Percentiles rank a stretch among this genome's conserved stretches.
These are phyloP conservation scores for Geranium rotundifolium DNA, from an alignment of 345 rosid genomes.

Conservation along the genomic window DNA sequence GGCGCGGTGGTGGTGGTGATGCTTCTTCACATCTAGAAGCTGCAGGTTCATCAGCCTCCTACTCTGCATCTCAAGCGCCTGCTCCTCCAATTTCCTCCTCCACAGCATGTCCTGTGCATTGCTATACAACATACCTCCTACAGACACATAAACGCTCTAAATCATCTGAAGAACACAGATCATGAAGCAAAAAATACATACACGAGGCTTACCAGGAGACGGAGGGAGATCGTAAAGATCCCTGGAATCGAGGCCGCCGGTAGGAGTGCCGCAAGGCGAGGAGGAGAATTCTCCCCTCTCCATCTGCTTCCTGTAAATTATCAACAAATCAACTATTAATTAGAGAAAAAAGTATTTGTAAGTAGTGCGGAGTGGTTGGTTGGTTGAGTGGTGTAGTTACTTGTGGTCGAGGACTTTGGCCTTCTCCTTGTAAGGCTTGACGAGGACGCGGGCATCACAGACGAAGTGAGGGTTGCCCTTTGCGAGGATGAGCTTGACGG, in stretches of 20 bases:
- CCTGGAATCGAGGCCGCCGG: slow-evolving; percentile 62
- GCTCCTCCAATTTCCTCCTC: slow-evolving; percentile 72
- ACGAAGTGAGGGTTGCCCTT: slow-evolving; percentile 93
- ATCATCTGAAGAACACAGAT: neutral
- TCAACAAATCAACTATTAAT: neutral
- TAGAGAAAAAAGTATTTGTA: neutral
- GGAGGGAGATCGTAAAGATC: slow-evolving; percentile 43
- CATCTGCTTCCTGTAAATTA: slow-evolving; percentile 34
- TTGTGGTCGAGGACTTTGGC: slow-evolving; percentile 78
- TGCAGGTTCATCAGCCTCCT: slow-evolving; percentile 69
- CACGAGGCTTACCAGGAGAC: no score
- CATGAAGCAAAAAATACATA: slow-evolving; percentile 23
- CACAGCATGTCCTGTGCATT: slow-evolving; percentile 52
- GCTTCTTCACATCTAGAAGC: slow-evolving; percentile 74
- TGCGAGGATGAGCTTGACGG: slow-evolving; percentile 79
- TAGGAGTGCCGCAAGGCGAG: slow-evolving; percentile 58
- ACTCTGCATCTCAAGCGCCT: slow-evolving; percentile 66
- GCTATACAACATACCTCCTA: slow-evolving; percentile 60
- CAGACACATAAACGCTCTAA: neutral
- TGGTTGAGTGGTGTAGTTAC: neutral
- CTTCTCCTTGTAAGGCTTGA: slow-evolving; percentile 95
- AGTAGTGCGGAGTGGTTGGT: neutral
- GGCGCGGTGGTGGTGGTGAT: slow-evolving; percentile 55
- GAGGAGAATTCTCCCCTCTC: slow-evolving; percentile 56
- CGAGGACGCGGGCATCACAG: slow-evolving; percentile 82